Evolutionary conservation across 495 filamentous ascomycete species (phyloP).

Genomic region (Aspergillus sparsus): DNA sequence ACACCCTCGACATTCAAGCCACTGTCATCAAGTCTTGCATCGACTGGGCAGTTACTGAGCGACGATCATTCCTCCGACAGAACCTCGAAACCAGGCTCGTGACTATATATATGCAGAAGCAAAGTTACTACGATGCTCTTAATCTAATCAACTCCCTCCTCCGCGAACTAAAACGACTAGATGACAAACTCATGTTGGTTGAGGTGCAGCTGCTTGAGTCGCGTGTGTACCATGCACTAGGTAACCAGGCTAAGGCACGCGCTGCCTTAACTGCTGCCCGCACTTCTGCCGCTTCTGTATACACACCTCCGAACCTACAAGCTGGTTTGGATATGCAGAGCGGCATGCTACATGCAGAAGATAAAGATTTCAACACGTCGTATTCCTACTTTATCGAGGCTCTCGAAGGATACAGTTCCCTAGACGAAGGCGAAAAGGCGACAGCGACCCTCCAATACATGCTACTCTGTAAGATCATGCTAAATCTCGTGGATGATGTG

Average conservation of each 20-base stretch:
- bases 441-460: conserved; percentile 97
- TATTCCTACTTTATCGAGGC: conserved; percentile 99
- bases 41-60: conserved; percentile 95
- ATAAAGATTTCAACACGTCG: conserved; percentile 97
- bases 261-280: conserved; percentile 92
- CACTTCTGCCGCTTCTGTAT: conserved; percentile 93
- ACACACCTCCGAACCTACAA: conserved; percentile 92
- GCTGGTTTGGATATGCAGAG: conserved; percentile 98
- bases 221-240: conserved; percentile 93
- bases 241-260: conserved; percentile 94
- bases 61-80: conserved; percentile 92
- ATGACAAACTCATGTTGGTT: conserved; percentile 98
- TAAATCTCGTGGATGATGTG: conserved; percentile 95
- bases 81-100: conserved; percentile 97
- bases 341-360: conserved; percentile 96
- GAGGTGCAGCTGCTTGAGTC: conserved; percentile 98
- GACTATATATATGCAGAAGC: conserved; percentile 89
- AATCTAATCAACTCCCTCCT: conserved; percentile 95
- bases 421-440: conserved; percentile 82
- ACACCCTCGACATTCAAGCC: conserved; percentile 89
- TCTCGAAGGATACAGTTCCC: conserved; percentile 90
- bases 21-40: conserved; percentile 96
- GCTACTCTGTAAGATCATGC: conserved; percentile 99
- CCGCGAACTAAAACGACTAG: conserved; percentile 92
- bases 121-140: conserved; percentile 93